These are phyloP conservation scores for Schwanniomyces sp. DNA, from an alignment of 805 yeast species.

Conservation along the genomic window DNA sequence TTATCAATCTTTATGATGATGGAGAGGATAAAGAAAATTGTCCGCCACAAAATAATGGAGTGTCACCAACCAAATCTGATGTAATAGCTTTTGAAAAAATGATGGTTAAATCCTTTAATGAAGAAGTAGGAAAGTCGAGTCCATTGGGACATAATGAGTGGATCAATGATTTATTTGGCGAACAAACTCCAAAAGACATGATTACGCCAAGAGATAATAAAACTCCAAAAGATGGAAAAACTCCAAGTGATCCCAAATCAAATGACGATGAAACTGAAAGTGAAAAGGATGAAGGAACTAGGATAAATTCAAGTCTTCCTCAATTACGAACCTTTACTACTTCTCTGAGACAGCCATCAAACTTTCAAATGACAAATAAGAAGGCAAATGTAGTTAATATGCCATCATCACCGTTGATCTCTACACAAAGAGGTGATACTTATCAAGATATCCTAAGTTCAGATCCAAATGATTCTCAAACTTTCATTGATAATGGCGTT, in stretches of 20 bases:
- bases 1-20: conserved; percentile 49
- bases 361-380: conserved; percentile 14
- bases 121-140: conserved; percentile 31
- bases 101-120: conserved; percentile 25
- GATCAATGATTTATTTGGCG: conserved; percentile 43
- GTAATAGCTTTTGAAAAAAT: conserved; percentile 23
- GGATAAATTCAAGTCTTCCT: conserved; percentile 26
- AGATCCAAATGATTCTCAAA: conserved; percentile 3
- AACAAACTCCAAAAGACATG: conserved; percentile 40
- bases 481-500: not conserved
- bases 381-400: conserved; percentile 28
- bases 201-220: conserved; percentile 19
- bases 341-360: conserved; percentile 22
- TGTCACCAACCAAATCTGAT: conserved; percentile 6
- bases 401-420: conserved; percentile 42
- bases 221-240: conserved; percentile 15
- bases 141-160: conserved; percentile 40
- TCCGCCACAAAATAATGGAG: conserved; percentile 19
- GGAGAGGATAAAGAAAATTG: conserved; percentile 31
- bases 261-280: conserved; percentile 13
- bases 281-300: conserved; percentile 10
- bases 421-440: conserved; percentile 13
- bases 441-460: conserved; percentile 14
- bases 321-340: conserved; percentile 29
- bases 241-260: conserved; percentile 2